Base-by-base conservation (phyloP, 768 basidiomycete species). In the Tephrocybe sp. region DNA sequence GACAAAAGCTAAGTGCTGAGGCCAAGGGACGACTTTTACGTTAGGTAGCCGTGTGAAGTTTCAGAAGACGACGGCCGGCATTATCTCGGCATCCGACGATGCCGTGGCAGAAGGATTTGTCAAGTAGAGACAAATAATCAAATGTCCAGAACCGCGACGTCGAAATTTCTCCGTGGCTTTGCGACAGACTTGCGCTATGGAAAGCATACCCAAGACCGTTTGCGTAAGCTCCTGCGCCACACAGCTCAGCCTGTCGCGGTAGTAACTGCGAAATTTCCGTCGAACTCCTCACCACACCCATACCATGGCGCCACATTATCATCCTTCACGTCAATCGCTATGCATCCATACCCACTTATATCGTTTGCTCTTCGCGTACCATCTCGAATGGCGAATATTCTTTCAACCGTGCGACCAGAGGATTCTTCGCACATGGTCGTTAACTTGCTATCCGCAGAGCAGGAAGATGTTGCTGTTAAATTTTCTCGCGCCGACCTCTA, bases 261-360 rank as follows among this genome's bases (percentile, higher is more conserved):
- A 49, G 80, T 94, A 56, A 91, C 92, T 2, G 81, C 89, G 1
- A 67, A 76, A 58, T 77, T 87, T 72, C 81, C 76, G n/a, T 54
- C 62, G 17, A 38, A 54, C 38, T 42, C 58, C 42, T 39, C 56
- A 9, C 11, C 39, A 16, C 49, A 59, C 16, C 47, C 47, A 9
- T 92, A 79, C 61, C 94, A 97, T 66, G 94, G 95, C 57, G 92
- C 93, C 17, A 98, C 95, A 1, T 76, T 98, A 30, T 95, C 95
- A 8, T 96, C 93, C 0, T 93, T 98, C 65, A 84, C 92, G 17
- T 93, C 92, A 23, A 84, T 98, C 62, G 83, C 95, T 2, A 82
- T 98, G 76, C 83, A 92, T 57, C 95, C 95, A 1, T 73, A 83
- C 57, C 92, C 94, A 0, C 79, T 97, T 50, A 80, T 98, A 61